phyloP scores from a whole-genome alignment of 2,329 filamentous ascomycete genomes.

The Aspergillus sp. region DNA sequence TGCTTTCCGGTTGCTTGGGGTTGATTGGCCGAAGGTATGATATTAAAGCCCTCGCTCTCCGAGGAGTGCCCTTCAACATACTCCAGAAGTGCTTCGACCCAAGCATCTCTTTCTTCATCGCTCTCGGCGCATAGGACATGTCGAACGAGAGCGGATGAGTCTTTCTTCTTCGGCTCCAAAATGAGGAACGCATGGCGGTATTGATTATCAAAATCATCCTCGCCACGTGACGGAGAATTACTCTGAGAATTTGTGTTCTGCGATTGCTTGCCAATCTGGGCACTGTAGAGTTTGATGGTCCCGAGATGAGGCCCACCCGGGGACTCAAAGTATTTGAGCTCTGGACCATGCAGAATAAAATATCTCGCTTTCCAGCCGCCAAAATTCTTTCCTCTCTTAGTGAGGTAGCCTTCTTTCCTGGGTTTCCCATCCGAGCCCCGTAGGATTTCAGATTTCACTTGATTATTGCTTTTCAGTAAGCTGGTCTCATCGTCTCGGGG shows the following conservation, averaged over 20 bases:
- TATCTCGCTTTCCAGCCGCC: slow-evolving; percentile 92
- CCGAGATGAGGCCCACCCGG: slow-evolving; percentile 87
- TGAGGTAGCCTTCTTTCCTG: slow-evolving; percentile 83
- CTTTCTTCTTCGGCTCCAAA: slow-evolving; percentile 92
- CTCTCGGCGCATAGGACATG: slow-evolving; percentile 96
- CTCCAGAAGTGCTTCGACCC: slow-evolving; percentile 84
- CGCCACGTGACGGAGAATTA: slow-evolving; percentile 56
- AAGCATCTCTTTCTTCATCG: slow-evolving; percentile 84
- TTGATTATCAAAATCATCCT: slow-evolving; percentile 83
- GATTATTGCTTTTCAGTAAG: slow-evolving; percentile 37
- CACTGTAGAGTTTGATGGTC: slow-evolving; percentile 84
- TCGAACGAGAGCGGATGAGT: slow-evolving; percentile 78
- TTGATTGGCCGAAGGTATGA: slow-evolving; percentile 14
- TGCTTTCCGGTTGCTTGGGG: slow-evolving; percentile 13
- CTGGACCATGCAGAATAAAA: slow-evolving; percentile 64
- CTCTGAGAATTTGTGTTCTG: slow-evolving; percentile 52
- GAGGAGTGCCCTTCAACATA: slow-evolving; percentile 64
- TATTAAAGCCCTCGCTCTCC: slow-evolving; percentile 24
- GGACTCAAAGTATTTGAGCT: slow-evolving; percentile 85
- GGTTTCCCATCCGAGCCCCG: slow-evolving; percentile 61
- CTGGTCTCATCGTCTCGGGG: slow-evolving; percentile 49
- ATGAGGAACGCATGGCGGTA: slow-evolving; percentile 96
- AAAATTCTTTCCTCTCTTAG: slow-evolving; percentile 97
- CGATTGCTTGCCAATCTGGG: slow-evolving; percentile 92
- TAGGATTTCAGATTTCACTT: slow-evolving; percentile 26